Evolutionary conservation across 306 rosid species (phyloP), one percentile per base, ranked within the genome.

Genomic region (Ammopiptanthus mongolicus): DNA sequence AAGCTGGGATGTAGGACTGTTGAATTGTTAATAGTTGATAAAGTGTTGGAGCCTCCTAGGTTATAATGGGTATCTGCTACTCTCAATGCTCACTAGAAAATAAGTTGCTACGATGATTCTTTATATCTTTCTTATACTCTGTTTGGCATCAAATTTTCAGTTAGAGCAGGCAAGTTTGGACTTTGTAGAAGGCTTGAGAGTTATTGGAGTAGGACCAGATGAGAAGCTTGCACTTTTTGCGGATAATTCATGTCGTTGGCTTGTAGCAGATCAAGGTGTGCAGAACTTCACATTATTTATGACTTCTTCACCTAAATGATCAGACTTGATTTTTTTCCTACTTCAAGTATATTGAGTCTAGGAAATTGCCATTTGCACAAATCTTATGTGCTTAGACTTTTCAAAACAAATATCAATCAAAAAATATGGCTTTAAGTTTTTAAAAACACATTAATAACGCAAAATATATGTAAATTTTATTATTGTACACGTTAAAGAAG

Each of bases 241-340:
- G 48, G 97, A 95, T 78, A 95, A 95, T 79, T 95, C 97, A 36
- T 90, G 91, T 19, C 90, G 96, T 21, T 95, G 97, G 97, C 97
- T 95, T 75, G 85, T 95, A 47, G 91, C 96, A 21, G 98, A 95
- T 87, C 98, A 95, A 80, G 98, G 98, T 95, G 79, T 34, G 81
- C 57, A 51, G 22, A 41, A 63, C 29, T 77, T 67, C 55, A 56
- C 59, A 28, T 58, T 51, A 28, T 59, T 74, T 55, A 53, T 63
- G 22, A 50, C 44, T 25, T 76, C 67, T 21, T 52, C 52, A 41
- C 77, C 44, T 15, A 11, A 64, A 23, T 41, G 33, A 1, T 28
- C 47, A 47, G 25, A 42, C 3, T 55, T 44, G 6, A 55, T 14
- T 31, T 63, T 47, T 14, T 13, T 29, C 29, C 21, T 13, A 62